Base-by-base conservation (phyloP, 2,329 filamentous ascomycete species). In the Trichoderma harzianum region DNA sequence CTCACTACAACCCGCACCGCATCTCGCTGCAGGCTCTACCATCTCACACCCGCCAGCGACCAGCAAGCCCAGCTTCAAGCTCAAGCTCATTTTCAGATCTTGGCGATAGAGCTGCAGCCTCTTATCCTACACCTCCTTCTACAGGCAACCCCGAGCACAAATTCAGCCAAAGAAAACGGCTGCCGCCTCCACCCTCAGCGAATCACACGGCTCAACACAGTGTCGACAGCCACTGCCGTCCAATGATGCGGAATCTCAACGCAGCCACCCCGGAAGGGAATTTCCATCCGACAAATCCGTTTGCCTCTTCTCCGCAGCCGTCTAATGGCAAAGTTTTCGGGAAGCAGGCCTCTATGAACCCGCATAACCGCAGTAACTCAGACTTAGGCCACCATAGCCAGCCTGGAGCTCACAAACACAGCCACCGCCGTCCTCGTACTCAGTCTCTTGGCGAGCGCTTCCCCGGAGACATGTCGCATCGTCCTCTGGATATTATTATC, bases 401-500 rank as follows among this genome's bases (percentile, higher is more conserved):
- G 43, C 11, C 43, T 11, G n/a, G 43, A 57, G 51, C 16, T 58
- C 43, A 36, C n/a, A n/a, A 18, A 51, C 72, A 67, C 51, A 72
- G 68, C 14, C 73, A 69, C 26, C 73, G 72, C 12, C 72, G 75
- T 34, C 72, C 74, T 6, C 60, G 67, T 4, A 21, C 43, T 51
- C 43, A 51, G n/a, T 77, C 77, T n/a, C 66, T 78, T 18, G 67
- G 16, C 8, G 74, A 76, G 79, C 85, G 90, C 71, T 91, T 84
- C 75, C 88, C 90, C 1, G 90, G 90, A 74, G 90, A 92, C 77
- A 86, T 87, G 80, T 89, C 87, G 68, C 86, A 89, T 75, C 84
- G 90, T 53, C 92, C 92, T 1, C 86, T 94, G 24, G 90, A 93
- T 57, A 87, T 89, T 71, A 84, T 94, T 76, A 86, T 86, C 73